Evolutionary conservation across 345 rosid genomes (phyloP).

Genomic region (Trapa bicornis): DNA sequence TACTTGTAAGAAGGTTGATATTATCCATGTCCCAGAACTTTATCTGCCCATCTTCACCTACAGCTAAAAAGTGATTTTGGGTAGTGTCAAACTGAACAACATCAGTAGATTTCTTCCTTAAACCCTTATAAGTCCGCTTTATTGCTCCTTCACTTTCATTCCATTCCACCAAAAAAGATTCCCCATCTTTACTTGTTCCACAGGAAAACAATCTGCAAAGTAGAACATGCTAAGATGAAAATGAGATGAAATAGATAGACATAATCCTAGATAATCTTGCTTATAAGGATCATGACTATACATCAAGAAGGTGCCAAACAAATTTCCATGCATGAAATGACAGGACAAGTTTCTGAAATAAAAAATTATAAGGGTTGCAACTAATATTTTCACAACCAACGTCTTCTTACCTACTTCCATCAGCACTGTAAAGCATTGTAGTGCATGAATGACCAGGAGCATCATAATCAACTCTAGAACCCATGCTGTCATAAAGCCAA

Average conservation of each 20-base stretch:
- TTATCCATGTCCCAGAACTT: slow-evolving; percentile 94
- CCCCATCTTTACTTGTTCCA: slow-evolving; percentile 90
- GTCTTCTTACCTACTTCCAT: slow-evolving; percentile 66
- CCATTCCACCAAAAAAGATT: slow-evolving; percentile 77
- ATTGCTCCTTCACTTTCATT: slow-evolving; percentile 88
- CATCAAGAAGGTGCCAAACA: neutral
- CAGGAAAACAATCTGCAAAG: slow-evolving; percentile 67
- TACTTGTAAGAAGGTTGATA: slow-evolving; percentile 35
- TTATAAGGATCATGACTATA: neutral
- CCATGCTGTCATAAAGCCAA: slow-evolving; percentile 74
- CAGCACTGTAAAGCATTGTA: slow-evolving; percentile 76
- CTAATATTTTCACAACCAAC: neutral
- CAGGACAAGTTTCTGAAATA: no score
- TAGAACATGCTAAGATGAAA: neutral
- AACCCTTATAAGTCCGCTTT: slow-evolving; percentile 58
- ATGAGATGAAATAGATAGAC: neutral
- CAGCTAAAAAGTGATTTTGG: slow-evolving; percentile 78
- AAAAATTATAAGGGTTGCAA: neutral
- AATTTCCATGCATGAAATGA: neutral
- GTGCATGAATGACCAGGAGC: slow-evolving; percentile 79
- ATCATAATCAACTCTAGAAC: slow-evolving; percentile 73
- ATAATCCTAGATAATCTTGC: neutral
- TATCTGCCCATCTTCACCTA: slow-evolving; percentile 75
- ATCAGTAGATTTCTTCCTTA: slow-evolving; percentile 51
- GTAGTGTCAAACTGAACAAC: slow-evolving; percentile 76